Conservation (phyloP, 768 basidiomycete genomes). For the Rhizopogon salebrosus region DNA sequence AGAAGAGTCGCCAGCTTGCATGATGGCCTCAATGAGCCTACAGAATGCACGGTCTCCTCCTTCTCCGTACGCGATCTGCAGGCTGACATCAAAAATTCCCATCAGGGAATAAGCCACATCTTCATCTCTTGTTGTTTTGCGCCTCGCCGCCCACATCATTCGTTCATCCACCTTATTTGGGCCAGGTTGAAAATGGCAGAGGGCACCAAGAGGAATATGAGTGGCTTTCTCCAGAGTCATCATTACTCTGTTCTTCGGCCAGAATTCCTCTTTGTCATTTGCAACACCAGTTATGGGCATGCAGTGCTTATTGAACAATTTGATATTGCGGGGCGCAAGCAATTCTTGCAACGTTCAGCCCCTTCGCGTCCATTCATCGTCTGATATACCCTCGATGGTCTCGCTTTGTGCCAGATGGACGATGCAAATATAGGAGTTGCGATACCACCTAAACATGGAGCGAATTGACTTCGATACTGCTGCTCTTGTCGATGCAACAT, state of each 20-base stretch:
- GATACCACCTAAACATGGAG: conserved; percentile 10
- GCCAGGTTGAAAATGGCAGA: not conserved
- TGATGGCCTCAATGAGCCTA: not conserved
- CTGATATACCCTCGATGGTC: not conserved
- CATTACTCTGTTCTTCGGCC: not conserved
- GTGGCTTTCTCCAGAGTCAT: not conserved
- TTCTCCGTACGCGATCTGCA: conserved; percentile 9
- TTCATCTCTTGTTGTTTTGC: conserved; percentile 8
- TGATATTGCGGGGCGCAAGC: not conserved
- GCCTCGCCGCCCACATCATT: conserved; percentile 8
- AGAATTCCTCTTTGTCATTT: not conserved
- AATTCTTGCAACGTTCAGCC: not conserved
- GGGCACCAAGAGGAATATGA: not conserved
- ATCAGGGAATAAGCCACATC: conserved; percentile 9
- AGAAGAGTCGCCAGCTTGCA: not conserved
- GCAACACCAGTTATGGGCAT: not conserved
- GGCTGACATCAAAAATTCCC: conserved; percentile 4
- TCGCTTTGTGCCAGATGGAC: not conserved
- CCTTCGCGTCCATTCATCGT: not conserved
- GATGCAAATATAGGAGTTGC: conserved; percentile 6
- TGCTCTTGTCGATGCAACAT: too few relatives aligned
- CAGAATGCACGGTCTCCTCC: not conserved
- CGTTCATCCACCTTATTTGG: not conserved
- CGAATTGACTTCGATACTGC: not conserved
- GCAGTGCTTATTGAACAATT: not conserved